A percentile compares a stretch with the other conserved stretches of the same genome.
These are phyloP conservation scores for Hysterangium stoloniferum DNA, from an alignment of 768 basidiomycete species.

Conservation along the genomic window DNA sequence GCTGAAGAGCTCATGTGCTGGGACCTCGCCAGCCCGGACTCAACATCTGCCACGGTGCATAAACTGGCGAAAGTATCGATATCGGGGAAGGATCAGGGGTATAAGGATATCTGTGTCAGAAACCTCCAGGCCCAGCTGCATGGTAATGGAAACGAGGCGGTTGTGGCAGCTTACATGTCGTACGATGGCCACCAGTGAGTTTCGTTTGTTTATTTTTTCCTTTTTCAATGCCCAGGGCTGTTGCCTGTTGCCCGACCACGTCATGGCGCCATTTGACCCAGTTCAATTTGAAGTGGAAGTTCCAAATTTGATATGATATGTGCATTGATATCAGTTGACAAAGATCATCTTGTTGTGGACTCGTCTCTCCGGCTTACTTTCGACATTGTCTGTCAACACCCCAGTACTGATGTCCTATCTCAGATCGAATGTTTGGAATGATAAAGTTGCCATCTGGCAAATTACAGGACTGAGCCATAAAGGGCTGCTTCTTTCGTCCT, in stretches of 20 bases:
- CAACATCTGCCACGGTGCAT: neutral
- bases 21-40: slow-evolving; percentile 8
- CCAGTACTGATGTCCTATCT: too few relatives aligned
- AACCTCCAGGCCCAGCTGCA: slow-evolving; percentile 7
- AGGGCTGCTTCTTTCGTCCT: neutral
- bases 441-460: slow-evolving; percentile 8
- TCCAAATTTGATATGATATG: too few relatives aligned
- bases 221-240: too few relatives aligned
- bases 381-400: too few relatives aligned
- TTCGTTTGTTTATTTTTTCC: too few relatives aligned
- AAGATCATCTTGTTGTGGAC: too few relatives aligned
- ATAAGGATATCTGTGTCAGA: slow-evolving; percentile 11
- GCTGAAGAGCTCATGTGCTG: slow-evolving; percentile 8
- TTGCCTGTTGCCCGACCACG: too few relatives aligned
- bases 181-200: slow-evolving; percentile 12
- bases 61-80: slow-evolving; percentile 4
- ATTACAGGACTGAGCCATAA: slow-evolving; percentile 5
- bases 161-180: slow-evolving; percentile 11
- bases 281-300: too few relatives aligned
- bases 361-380: too few relatives aligned
- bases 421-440: slow-evolving; percentile 11
- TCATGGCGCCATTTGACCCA: too few relatives aligned
- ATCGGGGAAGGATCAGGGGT: slow-evolving; percentile 9
- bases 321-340: too few relatives aligned
- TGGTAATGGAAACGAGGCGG: slow-evolving; percentile 3